These are phyloP conservation scores for Phialophora macrospora DNA, from an alignment of 2,329 filamentous ascomycete species.

Conservation along the genomic window DNA sequence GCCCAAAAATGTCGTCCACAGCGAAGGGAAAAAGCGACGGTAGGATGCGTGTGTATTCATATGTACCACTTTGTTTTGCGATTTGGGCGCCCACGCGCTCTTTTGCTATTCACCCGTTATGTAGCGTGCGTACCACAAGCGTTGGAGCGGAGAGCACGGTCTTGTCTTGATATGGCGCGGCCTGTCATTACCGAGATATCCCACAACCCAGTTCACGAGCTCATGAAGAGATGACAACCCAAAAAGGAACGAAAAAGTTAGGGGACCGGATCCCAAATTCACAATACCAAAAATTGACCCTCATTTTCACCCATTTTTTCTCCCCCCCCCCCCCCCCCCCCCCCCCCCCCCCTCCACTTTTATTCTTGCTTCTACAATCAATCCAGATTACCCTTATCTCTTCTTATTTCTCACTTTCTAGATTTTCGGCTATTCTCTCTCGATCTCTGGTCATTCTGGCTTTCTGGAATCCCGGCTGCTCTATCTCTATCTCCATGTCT, in stretches of 20 bases:
- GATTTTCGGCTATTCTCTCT: too few relatives aligned
- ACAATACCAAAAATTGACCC: not conserved
- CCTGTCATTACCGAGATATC: constrained; percentile 22
- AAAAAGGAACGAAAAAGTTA: not conserved
- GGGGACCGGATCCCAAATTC: not conserved
- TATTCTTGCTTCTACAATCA: too few relatives aligned
- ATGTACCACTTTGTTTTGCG: constrained; percentile 5
- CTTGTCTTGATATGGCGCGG: not conserved
- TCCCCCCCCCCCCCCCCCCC: too few relatives aligned
- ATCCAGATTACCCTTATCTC: too few relatives aligned
- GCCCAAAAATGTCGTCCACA: constrained; percentile 6
- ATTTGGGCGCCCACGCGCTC: too few relatives aligned
- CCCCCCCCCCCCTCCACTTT: too few relatives aligned
- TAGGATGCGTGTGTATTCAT: constrained; percentile 11
- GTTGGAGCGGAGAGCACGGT: not conserved
- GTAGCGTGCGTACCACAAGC: constrained; percentile 5
- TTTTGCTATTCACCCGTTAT: not conserved
- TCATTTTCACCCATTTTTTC: not conserved
- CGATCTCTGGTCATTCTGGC: too few relatives aligned
- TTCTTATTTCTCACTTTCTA: too few relatives aligned
- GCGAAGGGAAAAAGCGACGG: not conserved
- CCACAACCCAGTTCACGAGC: constrained; percentile 1
- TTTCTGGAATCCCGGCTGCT: too few relatives aligned
- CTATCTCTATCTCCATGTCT: too few relatives aligned
- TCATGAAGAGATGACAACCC: constrained; percentile 8